Conservation (phyloP, 2,329 filamentous ascomycete species). For the Colletotrichum spaethianum region DNA sequence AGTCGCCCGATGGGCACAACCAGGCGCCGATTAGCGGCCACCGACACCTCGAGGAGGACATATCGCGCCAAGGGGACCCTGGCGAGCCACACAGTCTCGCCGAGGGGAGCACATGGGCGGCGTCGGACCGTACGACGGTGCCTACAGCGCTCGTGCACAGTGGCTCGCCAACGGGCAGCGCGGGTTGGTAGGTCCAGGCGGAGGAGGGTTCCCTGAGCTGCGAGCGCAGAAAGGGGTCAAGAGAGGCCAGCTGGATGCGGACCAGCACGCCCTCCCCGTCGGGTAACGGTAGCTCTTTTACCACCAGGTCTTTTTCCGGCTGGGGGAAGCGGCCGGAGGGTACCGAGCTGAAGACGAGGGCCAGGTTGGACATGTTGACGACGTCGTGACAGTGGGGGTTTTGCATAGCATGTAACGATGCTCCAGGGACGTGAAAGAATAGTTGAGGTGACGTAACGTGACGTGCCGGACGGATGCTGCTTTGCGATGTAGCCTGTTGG, state of each 20-base stretch:
- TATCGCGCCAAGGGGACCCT: constrained; percentile 10
- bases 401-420: too few species aligned
- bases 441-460: too few species aligned
- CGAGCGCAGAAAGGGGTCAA: constrained; percentile 82
- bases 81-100: constrained; percentile 11
- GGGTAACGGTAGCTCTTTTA: not conserved
- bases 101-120: not conserved
- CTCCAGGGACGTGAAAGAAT: too few species aligned
- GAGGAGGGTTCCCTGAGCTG: constrained; percentile 72
- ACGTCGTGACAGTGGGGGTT: too few species aligned
- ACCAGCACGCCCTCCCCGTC: constrained; percentile 11
- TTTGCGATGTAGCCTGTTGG: too few species aligned
- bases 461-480: too few species aligned
- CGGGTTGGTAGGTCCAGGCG: not conserved
- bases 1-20: not conserved
- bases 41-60: not conserved
- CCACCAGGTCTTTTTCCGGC: not conserved
- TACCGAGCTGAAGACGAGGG: not conserved
- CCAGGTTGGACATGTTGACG: not conserved
- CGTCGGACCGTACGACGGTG: constrained; percentile 5
- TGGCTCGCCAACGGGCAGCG: not conserved
- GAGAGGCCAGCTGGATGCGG: constrained; percentile 61
- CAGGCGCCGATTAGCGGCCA: not conserved
- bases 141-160: constrained; percentile 6
- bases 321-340: not conserved